These are phyloP conservation scores for Coniella lustricola DNA, from an alignment of 2,329 filamentous ascomycete species.

Conservation along the genomic window DNA sequence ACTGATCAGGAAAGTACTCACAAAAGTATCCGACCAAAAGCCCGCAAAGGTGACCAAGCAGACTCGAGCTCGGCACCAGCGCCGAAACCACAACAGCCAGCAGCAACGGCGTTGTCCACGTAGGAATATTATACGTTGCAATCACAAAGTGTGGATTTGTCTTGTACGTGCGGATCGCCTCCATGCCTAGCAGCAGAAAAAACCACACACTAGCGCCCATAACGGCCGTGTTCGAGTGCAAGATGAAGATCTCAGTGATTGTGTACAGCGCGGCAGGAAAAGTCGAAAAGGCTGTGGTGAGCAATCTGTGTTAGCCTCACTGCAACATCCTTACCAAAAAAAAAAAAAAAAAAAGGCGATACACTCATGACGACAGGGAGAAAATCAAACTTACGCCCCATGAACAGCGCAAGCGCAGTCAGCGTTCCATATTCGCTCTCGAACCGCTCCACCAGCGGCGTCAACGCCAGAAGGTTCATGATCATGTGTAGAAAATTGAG, in stretches of 20 bases:
- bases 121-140: constrained; percentile 65
- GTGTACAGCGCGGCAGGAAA: constrained; percentile 79
- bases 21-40: constrained; percentile 79
- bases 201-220: constrained; percentile 90
- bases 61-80: constrained; percentile 72
- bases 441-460: constrained; percentile 87
- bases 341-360: no score
- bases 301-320: constrained; percentile 5
- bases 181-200: constrained; percentile 76
- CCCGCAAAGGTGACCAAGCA: constrained; percentile 81
- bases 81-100: constrained; percentile 67
- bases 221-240: constrained; percentile 65
- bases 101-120: constrained; percentile 83
- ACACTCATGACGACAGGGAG: no score
- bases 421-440: constrained; percentile 89
- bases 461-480: constrained; percentile 71
- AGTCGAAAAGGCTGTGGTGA: constrained; percentile 60
- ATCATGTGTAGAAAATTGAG: constrained; percentile 71
- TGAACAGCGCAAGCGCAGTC: constrained; percentile 78
- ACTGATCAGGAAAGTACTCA: constrained; percentile 24
- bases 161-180: constrained; percentile 79
- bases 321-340: background rate
- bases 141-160: constrained; percentile 70
- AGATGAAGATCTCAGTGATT: constrained; percentile 64
- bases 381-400: constrained; percentile 66